Evolutionary conservation across 2,329 filamentous ascomycete genomes (phyloP), one percentile per base, ranked within the genome.

Genomic region (Colletotrichum cuscutae): DNA sequence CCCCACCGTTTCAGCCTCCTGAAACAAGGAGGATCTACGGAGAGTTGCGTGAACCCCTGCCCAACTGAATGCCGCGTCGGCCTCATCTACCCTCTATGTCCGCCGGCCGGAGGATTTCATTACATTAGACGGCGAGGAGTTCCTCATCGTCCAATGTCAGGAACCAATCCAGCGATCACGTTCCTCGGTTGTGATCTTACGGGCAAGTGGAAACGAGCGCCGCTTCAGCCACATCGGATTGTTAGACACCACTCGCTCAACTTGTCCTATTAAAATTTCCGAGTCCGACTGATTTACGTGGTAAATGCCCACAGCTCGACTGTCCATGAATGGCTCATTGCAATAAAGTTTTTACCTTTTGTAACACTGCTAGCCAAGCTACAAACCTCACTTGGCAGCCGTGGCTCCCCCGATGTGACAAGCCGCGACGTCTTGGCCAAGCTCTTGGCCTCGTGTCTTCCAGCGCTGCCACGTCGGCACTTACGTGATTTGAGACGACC

Each of bases 1-100:
- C 53, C 53, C 13, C 59, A 28, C 28, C 60, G 70, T 72, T 72
- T 70, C 70, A 72, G 66, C 56, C 70, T 65, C 70, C 70, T 72
- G 70, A 72, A 72, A 72, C 70, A 65, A 57, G 66, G 66, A 72
- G 66, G 58, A 68, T 59, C 52, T 42, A 37, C 69, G 60, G 32
- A 56, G 46, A n/a, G 70, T 56, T 12, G 59, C 65, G 63, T 68
- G 59, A 59, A 57, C 42, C 46, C 59, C 37, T 37, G 9, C 35
- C 28, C 28, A 12, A 65, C n/a, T n/a, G 7, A 26, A 2, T 42
- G 30, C 22, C 24, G 24, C 70, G 30, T 56, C 35, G 54, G 49
- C 32, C 32, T 15, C 11, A 60, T 65, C 60, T 72, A 49, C 65
- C 54, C 42, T 61, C 35, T 30, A 32, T 52, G 52, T 57, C 53